Base-by-base conservation (phyloP, 1,284 basidiomycete genomes). In the Afroboletus lepidellus region DNA sequence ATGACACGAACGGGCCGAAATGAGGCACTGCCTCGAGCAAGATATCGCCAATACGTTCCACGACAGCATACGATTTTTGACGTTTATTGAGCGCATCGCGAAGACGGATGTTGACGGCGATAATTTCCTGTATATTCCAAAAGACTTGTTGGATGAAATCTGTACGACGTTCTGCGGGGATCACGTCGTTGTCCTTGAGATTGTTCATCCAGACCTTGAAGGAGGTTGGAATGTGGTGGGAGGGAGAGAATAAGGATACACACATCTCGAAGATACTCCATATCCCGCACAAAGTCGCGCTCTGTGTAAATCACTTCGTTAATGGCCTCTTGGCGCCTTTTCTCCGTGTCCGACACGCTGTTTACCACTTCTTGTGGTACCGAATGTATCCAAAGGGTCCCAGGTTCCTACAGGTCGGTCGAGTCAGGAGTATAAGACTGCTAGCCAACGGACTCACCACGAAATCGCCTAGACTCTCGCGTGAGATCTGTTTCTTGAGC, bases 221-320 rank as follows among this genome's bases (percentile, higher is more conserved):
- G 16, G n/a, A 55, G 36, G 21, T 39, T 54, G 13, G 46, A 51
- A 45, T 37, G 29, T 60, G 13, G 41, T 16, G 24, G 5, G 18
- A 38, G n/a, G 16, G 8, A 46, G 39, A 50, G 34, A 58, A 42
- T 25, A 50, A 43, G 27, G 25, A 50, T 3, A 73, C 90, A 64
- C 62, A 95, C 91, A 69, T 99, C 96, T 55, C 95, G 89, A 39
- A 99, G 80, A 69, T 99, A 99, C 71, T 99, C 97, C 81, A 99
- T 85, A 71, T 98, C 96, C 50, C 92, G 83, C 38, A 99, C 95
- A 72, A 98, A 99, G 74, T 98, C 95, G 18, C 94, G 83, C 69
- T 99, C 97, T 16, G 97, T 99, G 69, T 98, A 98, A 50, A 98
- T 96, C 58, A 98, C 92, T 75, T 99, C 97, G 69, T 99, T 99